Percentiles rank a stretch among this genome's conserved stretches.
phyloP scores from a whole-genome alignment of 2,329 filamentous ascomycete genomes.

The Neofusicoccum parvum region DNA sequence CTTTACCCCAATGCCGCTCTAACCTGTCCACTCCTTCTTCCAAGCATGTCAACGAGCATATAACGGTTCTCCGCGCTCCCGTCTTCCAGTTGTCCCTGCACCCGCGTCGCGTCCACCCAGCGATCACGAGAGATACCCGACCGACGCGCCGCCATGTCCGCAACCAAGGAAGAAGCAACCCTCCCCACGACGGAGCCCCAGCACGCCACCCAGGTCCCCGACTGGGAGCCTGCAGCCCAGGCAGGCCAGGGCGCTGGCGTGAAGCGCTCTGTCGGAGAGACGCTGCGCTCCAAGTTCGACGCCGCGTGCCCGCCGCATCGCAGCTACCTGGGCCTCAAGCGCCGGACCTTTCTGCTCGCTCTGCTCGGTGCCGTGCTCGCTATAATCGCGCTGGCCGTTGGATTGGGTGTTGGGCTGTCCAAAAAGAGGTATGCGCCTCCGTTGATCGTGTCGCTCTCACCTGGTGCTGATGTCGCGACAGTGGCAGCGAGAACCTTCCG shows the following conservation, averaged over 20 bases:
- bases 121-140: background rate
- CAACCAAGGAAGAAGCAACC: background rate
- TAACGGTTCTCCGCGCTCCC: background rate
- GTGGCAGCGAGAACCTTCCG: slow-evolving; percentile 15
- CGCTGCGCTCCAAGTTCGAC: slow-evolving; percentile 9
- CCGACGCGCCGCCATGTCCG: background rate
- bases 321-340: slow-evolving; percentile 7
- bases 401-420: slow-evolving; percentile 8
- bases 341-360: slow-evolving; percentile 7
- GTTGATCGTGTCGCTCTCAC: background rate
- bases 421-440: background rate
- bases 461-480: background rate
- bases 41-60: background rate
- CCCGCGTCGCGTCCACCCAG: slow-evolving; percentile 2
- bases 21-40: background rate
- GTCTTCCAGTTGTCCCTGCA: background rate
- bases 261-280: background rate
- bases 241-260: background rate
- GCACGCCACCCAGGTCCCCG: slow-evolving; percentile 10
- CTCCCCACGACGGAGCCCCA: background rate
- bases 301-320: background rate
- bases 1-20: background rate
- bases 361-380: background rate
- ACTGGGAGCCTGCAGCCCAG: slow-evolving; percentile 17
- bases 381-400: slow-evolving; percentile 9